Conservation (phyloP, 305 asterid genomes). For the Ruellia speciosa region DNA sequence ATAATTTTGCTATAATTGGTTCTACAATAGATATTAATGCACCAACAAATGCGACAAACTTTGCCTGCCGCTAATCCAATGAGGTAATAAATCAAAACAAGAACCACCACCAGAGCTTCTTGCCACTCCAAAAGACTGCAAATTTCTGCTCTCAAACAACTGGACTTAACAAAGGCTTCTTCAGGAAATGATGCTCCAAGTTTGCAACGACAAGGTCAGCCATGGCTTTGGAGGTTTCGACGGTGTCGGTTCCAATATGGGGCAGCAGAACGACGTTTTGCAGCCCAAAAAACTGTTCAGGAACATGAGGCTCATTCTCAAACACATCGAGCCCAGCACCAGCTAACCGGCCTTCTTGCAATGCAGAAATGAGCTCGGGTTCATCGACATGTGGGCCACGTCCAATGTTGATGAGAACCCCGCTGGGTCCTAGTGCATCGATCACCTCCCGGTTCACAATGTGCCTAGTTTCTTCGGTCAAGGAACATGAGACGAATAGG, state of each 20-base stretch:
- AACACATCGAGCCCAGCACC: conserved; percentile 93
- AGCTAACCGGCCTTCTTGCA: conserved; percentile 56
- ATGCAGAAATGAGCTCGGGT: conserved; percentile 57
- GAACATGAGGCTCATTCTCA: conserved; percentile 63
- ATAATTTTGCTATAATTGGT: no score
- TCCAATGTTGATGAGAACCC: conserved; percentile 64
- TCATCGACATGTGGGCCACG: conserved; percentile 77
- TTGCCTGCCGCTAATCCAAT: no score
- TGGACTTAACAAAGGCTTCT: conserved; percentile 54
- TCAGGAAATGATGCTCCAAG: conserved; percentile 61
- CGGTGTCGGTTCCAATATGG: conserved; percentile 70
- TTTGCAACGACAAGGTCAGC: conserved; percentile 74
- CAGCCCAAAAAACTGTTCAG: conserved; percentile 41
- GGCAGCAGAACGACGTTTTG: conserved; percentile 59
- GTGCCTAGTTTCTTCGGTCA: conserved; percentile 54
- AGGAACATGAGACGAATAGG: conserved; percentile 52
- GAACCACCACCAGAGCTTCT: background rate
- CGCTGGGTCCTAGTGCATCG: conserved; percentile 67
- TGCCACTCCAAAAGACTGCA: background rate
- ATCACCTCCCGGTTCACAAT: conserved; percentile 54
- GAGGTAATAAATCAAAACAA: no score
- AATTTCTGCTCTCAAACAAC: conserved; percentile 31
- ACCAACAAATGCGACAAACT: no score
- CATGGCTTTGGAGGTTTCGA: conserved; percentile 66
- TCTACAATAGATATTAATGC: no score